Base-by-base conservation (phyloP, 257 asterid genomes). In the Oldenlandia corymbosa region DNA sequence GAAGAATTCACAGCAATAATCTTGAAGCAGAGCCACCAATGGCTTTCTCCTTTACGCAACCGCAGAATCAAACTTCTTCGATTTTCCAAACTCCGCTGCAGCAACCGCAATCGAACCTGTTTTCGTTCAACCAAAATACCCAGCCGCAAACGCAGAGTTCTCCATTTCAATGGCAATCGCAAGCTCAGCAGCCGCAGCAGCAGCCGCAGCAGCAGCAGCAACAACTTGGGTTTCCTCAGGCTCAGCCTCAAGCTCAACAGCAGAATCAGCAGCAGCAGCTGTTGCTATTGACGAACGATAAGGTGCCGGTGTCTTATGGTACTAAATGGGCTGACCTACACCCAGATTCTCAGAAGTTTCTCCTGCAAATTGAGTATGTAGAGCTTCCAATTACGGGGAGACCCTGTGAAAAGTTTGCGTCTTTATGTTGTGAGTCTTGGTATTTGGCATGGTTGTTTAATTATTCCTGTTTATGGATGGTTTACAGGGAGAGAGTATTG, bases 301-400 rank as follows among this genome's bases (percentile, higher is more conserved):
- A 82, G 76, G 80, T 88, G 62, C 95, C 97, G 45, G 99, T 95
- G 30, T 81, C 84, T 73, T 92, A 92, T 42, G 71, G 90, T 64
- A 83, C 97, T 66, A 92, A 89, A 81, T 92, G 99, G 99, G 85
- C 90, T 0, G 99, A 93, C 74, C 91, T 93, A 46, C 97, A 93
- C 67, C 96, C 97, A 1, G 97, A 90, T 73, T 93, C 99, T 16
- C 95, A 86, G 61, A 93, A 93, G 71, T 66, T 84, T 24, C 88
- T 93, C 21, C 89, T 81, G 54, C 94, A 84, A 71, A 87, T 93
- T 39, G 99, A 93, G 97, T 93, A 67, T 36, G 61, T 82, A 52
- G 41, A 8, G 13, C 10, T 74, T 62, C 31, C 27, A 30, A 13
- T 32, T 34, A 2, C 27, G 2, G 12, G 17, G 0, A 12, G 46